A percentile compares a stretch with the other conserved stretches of the same genome.
Conservation (phyloP, 768 basidiomycete genomes). For the Rhodotorula taiwanensis region DNA sequence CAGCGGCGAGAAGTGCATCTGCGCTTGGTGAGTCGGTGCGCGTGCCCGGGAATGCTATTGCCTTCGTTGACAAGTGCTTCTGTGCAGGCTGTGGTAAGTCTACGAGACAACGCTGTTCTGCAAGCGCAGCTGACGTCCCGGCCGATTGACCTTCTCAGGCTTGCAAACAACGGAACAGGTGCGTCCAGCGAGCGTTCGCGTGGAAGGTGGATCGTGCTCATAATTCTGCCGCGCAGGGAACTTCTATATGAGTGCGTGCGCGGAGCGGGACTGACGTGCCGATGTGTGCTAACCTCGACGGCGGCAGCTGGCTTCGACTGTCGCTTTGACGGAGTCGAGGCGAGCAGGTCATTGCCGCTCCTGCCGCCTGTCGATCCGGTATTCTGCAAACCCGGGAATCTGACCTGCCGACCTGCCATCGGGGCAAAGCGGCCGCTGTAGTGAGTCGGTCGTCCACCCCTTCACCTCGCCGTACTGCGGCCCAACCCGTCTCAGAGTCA, state of each 20-base stretch:
- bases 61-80: neutral
- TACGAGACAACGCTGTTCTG: neutral
- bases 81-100: neutral
- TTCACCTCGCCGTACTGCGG: neutral
- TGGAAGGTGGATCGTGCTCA: no score
- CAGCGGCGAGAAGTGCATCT: constrained; percentile 39
- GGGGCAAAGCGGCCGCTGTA: constrained; percentile 26
- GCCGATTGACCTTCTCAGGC: constrained; percentile 10
- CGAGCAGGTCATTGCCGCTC: neutral
- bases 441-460: no score
- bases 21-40: constrained; percentile 29
- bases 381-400: constrained; percentile 3
- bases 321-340: neutral
- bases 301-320: constrained; percentile 14
- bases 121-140: neutral
- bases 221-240: constrained; percentile 6
- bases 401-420: neutral
- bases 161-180: constrained; percentile 24
- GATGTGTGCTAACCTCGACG: neutral
- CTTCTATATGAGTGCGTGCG: constrained; percentile 14
- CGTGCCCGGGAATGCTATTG: neutral
- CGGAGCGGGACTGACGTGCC: neutral
- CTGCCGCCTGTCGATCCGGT: constrained; percentile 10
- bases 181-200: no score
- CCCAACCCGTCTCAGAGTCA: neutral